Percentiles rank a stretch among this genome's conserved stretches.
Evolutionary conservation across 2,329 filamentous ascomycete genomes (phyloP).

Genomic region (Arthroderma sp.): DNA sequence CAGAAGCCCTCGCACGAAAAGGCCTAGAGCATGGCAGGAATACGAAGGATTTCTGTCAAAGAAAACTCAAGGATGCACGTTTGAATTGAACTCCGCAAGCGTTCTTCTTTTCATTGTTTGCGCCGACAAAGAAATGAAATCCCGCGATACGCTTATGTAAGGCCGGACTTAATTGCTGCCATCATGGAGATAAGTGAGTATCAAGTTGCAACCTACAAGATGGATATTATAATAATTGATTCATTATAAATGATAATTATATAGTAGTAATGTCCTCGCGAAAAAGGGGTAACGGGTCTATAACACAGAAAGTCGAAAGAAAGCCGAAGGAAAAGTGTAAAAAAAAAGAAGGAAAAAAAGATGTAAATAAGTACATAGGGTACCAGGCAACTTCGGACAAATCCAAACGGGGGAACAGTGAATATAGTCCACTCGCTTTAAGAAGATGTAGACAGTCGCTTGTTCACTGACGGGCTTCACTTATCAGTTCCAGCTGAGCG

Average conservation of each 20-base stretch:
- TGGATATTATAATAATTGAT: too few species aligned
- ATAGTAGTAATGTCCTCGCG: too few species aligned
- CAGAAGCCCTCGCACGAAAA: too few species aligned
- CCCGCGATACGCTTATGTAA: background rate
- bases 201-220: background rate
- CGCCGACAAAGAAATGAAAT: conserved; percentile 1
- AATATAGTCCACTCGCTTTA: background rate
- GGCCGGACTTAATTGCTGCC: background rate
- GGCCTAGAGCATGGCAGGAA: too few species aligned
- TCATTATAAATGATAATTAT: too few species aligned
- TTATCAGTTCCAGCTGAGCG: conserved; percentile 11
- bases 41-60: too few species aligned
- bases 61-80: too few species aligned
- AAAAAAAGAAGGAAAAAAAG: background rate
- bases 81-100: background rate
- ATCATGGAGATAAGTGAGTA: background rate
- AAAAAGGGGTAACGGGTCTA: too few species aligned
- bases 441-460: too few species aligned
- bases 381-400: background rate
- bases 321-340: background rate
- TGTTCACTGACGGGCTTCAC: background rate
- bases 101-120: background rate
- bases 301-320: background rate
- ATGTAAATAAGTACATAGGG: background rate
- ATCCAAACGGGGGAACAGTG: background rate